Conservation (phyloP, 2,329 filamentous ascomycete genomes). For the Dryadomyces quercivorus region DNA sequence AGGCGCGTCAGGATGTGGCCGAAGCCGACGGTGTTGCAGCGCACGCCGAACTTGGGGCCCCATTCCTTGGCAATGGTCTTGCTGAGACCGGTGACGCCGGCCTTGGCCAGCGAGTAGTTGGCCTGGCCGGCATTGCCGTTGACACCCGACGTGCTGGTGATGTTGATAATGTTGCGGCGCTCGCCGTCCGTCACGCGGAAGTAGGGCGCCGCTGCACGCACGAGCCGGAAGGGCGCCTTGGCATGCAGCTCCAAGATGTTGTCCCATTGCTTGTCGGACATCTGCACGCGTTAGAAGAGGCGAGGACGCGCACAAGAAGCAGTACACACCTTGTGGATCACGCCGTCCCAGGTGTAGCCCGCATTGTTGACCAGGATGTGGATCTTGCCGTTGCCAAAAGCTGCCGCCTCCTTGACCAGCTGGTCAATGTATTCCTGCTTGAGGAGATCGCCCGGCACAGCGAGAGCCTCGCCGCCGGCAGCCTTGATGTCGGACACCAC, state of each 20-base stretch:
- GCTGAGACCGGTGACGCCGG: constrained; percentile 68
- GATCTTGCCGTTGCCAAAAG: constrained; percentile 77
- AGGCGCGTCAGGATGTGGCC: constrained; percentile 70
- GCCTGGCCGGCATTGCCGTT: constrained; percentile 85
- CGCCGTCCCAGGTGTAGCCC: constrained; percentile 85
- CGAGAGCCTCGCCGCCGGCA: constrained; percentile 54
- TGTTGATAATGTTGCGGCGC: constrained; percentile 69
- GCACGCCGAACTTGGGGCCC: constrained; percentile 72
- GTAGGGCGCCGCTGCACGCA: constrained; percentile 69
- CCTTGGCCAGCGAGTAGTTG: constrained; percentile 80
- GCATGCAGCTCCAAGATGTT: constrained; percentile 75
- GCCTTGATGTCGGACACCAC: constrained; percentile 60
- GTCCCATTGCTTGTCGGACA: constrained; percentile 84
- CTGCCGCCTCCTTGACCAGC: constrained; percentile 63
- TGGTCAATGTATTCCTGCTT: constrained; percentile 56
- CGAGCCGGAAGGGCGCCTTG: constrained; percentile 74
- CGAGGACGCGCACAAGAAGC: background rate
- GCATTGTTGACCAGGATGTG: constrained; percentile 89
- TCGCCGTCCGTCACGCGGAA: constrained; percentile 80
- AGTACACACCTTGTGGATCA: constrained; percentile 57
- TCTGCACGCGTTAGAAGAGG: constrained; percentile 24
- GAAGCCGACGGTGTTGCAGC: constrained; percentile 75
- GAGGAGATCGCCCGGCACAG: constrained; percentile 66
- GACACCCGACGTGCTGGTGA: constrained; percentile 68
- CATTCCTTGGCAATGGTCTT: constrained; percentile 90